Evolutionary conservation across 768 basidiomycete genomes (phyloP), one percentile per base, ranked within the genome.

Genomic region (Pisolithus tinctorius): DNA sequence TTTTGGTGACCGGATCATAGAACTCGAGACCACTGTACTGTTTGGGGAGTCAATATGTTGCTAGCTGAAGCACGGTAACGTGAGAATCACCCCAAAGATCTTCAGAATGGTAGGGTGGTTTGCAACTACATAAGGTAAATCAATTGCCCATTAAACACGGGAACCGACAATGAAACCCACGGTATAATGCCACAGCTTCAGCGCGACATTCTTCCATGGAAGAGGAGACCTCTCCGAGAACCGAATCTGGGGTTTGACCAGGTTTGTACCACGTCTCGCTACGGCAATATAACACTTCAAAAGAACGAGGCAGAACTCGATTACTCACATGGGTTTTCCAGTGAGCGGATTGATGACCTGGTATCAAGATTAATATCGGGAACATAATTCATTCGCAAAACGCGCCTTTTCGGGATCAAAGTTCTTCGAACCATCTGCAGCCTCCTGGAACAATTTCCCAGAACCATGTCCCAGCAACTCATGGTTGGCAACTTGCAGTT

Each of bases 151-250:
- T 20, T 40, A 34, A 11, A 46, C 31, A 38, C n/a, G 4, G 4
- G 1, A 10, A 4, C 8, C n/a, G 34, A 34, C 14, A 46, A 8
- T 45, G 23, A 6, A 14, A 70, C 81, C 71, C 60, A 87, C 89
- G 76, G 69, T 81, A 93, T 39, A 93, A 71, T 0, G 87, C 87
- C 20, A 91, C 91, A 2, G 88, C 78, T 69, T 94, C 92, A 8
- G 91, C 91, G n/a, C 92, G 82, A 58, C 91, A 93, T 70, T 93
- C 91, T 68, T 93, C 92, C 80, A 93, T 81, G 1, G 91, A 93
- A 0, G 90, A 92, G 4, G 88, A 91, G 7, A 91, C 86, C 54
- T 92, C 86, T 0, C 91, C 91, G 1, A 94, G 74, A 1, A 92
- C 84, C 9, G 88, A 83, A 45, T 81, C 86, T 37, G 88, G 78